Evolutionary conservation across 495 filamentous ascomycete species (phyloP).

Genomic region (Talaromyces ruber): DNA sequence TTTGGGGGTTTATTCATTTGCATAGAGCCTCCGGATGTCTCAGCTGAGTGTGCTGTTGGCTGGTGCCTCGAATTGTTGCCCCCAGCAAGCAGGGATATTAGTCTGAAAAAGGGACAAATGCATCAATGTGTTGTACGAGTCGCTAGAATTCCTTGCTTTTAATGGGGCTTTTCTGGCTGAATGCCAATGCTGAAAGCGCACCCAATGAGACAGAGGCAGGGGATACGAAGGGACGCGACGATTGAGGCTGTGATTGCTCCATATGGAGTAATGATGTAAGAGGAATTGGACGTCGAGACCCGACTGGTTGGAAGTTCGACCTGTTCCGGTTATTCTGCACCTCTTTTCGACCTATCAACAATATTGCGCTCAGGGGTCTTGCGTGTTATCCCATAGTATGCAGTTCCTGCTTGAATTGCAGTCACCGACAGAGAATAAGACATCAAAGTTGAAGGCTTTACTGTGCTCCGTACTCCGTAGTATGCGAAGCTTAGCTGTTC

Average conservation of each 20-base stretch:
- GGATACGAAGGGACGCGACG: neutral
- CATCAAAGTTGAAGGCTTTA: neutral
- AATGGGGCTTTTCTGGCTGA: neutral
- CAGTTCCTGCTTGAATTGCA: neutral
- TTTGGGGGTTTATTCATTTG: neutral
- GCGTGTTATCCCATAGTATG: neutral
- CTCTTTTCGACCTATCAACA: neutral
- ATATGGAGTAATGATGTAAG: neutral
- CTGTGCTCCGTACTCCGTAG: too few relatives aligned
- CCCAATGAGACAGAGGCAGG: neutral
- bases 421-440: neutral
- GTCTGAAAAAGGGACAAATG: neutral
- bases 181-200: neutral
- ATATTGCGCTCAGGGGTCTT: neutral
- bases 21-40: neutral
- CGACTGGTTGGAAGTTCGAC: neutral
- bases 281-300: neutral
- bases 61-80: neutral
- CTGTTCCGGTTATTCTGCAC: neutral
- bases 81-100: neutral
- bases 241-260: neutral
- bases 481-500: neutral
- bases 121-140: neutral
- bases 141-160: neutral
- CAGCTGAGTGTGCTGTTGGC: neutral